A percentile compares a stretch with the other conserved stretches of the same genome.
phyloP scores from a whole-genome alignment of 257 asterid genomes.

The Fraxinus anomala region DNA sequence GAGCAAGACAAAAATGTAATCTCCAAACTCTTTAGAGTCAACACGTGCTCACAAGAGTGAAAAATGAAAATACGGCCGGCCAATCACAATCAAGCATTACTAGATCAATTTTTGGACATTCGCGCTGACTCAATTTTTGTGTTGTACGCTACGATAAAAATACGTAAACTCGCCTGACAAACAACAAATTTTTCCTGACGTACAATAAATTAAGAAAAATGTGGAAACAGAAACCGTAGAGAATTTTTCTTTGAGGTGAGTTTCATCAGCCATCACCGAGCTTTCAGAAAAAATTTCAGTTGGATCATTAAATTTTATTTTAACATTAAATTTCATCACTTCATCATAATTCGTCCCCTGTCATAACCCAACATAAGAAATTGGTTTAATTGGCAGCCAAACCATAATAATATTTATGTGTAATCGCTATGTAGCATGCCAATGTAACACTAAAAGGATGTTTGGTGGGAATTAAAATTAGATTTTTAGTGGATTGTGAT shows the following conservation, averaged over 20 bases:
- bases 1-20: neutral
- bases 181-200: neutral
- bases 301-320: neutral
- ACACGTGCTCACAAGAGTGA: no score
- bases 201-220: conserved; percentile 22
- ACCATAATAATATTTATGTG: neutral
- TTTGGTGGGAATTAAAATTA: no score
- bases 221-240: conserved; percentile 6
- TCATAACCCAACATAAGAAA: no score
- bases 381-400: neutral
- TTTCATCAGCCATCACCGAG: neutral
- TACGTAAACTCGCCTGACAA: neutral
- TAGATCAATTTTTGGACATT: no score
- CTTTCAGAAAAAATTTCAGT: neutral
- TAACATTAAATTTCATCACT: neutral
- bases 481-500: no score
- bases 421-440: neutral
- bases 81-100: no score
- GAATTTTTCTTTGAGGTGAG: neutral
- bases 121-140: no score
- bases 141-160: no score
- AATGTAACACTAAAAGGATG: no score
- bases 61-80: no score
- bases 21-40: no score
- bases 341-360: neutral